Conservation (phyloP, 139 green algal species). For the Picochlorum sp. region DNA sequence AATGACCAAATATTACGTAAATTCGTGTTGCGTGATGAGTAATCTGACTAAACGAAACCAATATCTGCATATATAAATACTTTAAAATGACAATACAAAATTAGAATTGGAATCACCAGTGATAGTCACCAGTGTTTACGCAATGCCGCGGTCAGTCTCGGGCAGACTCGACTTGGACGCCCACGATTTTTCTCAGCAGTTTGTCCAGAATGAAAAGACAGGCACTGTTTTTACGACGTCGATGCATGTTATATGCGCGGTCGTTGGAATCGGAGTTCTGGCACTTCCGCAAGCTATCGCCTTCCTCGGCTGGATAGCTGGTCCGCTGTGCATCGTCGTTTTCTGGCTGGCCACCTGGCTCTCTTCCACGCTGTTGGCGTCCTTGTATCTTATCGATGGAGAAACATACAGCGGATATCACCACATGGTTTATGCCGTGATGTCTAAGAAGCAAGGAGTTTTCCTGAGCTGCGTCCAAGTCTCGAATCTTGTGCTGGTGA, state of each 20-base stretch:
- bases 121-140: too few relatives aligned
- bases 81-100: too few relatives aligned
- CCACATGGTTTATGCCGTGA: background rate
- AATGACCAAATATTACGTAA: too few relatives aligned
- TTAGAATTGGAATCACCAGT: too few relatives aligned
- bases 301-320: constrained; percentile 19
- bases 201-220: too few relatives aligned
- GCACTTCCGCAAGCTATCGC: constrained; percentile 11
- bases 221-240: background rate
- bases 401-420: background rate
- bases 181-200: too few relatives aligned
- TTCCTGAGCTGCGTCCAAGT: background rate
- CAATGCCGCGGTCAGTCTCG: too few relatives aligned
- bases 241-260: background rate
- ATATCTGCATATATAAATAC: too few relatives aligned
- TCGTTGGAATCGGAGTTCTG: constrained; percentile 14
- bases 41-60: too few relatives aligned
- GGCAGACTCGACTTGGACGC: too few relatives aligned
- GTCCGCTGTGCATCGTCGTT: constrained; percentile 15
- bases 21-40: too few relatives aligned
- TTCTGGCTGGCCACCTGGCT: constrained; percentile 4
- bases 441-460: background rate
- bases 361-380: background rate
- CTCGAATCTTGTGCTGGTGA: background rate
- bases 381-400: background rate